These are phyloP conservation scores for Crithidia bombi DNA, from an alignment of 208 protist species.

Conservation along the genomic window DNA sequence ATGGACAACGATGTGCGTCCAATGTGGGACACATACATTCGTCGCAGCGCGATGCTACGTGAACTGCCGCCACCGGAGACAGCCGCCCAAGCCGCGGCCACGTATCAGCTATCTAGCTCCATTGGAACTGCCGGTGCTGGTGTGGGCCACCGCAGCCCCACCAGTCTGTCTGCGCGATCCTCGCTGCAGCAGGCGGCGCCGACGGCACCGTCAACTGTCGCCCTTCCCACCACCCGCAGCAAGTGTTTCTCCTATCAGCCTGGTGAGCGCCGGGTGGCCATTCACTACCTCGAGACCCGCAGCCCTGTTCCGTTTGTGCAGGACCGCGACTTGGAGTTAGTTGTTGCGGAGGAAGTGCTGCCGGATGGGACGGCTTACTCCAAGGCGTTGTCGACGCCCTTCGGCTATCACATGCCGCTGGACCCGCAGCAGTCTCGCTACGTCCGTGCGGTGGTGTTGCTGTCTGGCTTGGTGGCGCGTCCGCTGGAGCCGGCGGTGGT, in stretches of 20 bases:
- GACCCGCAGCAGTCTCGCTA: constrained; percentile 65
- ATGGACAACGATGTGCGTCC: constrained; percentile 56
- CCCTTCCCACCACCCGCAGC: background rate
- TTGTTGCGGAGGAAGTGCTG: constrained; percentile 63
- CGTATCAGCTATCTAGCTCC: background rate
- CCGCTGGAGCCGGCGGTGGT: constrained; percentile 29
- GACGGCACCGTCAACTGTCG: background rate
- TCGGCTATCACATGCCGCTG: constrained; percentile 60
- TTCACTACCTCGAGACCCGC: constrained; percentile 74
- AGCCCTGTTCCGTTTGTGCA: constrained; percentile 68
- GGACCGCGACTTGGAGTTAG: constrained; percentile 80
- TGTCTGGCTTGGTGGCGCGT: constrained; percentile 68
- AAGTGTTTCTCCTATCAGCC: constrained; percentile 35
- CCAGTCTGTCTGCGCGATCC: background rate
- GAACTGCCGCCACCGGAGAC: constrained; percentile 33
- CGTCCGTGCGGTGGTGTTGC: constrained; percentile 62
- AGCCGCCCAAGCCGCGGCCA: background rate
- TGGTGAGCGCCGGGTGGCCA: constrained; percentile 65
- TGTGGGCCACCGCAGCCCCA: constrained; percentile 1
- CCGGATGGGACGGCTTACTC: constrained; percentile 59
- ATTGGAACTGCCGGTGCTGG: background rate
- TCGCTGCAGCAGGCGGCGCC: background rate
- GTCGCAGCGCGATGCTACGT: constrained; percentile 51
- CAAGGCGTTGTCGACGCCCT: constrained; percentile 76
- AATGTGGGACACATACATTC: constrained; percentile 68